Conservation (phyloP, 345 rosid genomes). For the Triadica sebifera region DNA sequence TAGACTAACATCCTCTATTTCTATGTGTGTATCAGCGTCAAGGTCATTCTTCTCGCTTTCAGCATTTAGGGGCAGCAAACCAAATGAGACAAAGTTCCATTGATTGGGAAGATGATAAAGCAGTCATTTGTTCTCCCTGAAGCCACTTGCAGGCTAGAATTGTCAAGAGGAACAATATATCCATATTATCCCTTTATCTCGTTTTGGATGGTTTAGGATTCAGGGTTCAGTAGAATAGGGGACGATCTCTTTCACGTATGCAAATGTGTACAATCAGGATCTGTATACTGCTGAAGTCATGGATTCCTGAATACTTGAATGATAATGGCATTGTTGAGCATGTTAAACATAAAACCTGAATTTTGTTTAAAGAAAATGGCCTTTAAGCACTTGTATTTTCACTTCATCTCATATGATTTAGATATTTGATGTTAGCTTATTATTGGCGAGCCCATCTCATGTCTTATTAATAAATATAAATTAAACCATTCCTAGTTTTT, state of each 20-base stretch:
- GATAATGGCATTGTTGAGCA: neutral
- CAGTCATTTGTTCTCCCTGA: too few species aligned
- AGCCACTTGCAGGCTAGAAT: neutral
- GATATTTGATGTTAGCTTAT: too few species aligned
- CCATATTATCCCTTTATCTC: neutral
- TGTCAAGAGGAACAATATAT: neutral
- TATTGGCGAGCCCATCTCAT: too few species aligned
- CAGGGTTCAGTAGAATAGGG: neutral
- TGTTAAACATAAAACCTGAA: neutral
- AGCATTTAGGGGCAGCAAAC: conserved; percentile 61
- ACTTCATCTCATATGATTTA: too few species aligned
- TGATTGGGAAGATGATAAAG: too few species aligned
- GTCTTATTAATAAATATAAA: too few species aligned
- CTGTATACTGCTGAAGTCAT: neutral
- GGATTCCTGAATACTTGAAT: neutral
- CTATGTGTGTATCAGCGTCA: conserved; percentile 41
- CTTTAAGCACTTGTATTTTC: too few species aligned
- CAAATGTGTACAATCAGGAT: neutral
- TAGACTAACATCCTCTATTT: conserved; percentile 4
- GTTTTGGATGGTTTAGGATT: neutral
- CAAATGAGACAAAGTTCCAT: conserved; percentile 47
- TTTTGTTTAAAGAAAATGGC: too few species aligned
- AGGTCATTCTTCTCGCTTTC: conserved; percentile 78
- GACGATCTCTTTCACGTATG: neutral
- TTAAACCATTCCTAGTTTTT: too few species aligned